Evolutionary conservation across 305 asterid species (phyloP), one percentile per base, ranked within the genome.

Genomic region (Salvia sclarea): DNA sequence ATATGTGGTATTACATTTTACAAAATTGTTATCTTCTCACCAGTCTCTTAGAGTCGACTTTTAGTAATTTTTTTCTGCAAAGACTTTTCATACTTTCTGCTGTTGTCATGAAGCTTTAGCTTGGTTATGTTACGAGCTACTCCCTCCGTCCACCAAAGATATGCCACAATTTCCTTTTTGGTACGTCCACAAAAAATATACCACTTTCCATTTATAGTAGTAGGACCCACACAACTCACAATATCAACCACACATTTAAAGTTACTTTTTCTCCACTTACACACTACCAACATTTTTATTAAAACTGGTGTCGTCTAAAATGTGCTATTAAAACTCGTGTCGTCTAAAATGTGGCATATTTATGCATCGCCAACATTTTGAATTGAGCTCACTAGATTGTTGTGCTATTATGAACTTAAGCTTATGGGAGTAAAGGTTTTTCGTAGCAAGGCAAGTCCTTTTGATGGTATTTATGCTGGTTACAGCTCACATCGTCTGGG

Each of bases 21-120:
- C 12, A 14, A 43, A 17, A 14, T 1, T 38, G 31, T 25, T 25
- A 21, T 43, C 16, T 48, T 66, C 17, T 33, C 60, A 2, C 16
- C 53, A 12, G 38, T 28, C 47, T 45, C 25, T 54, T 45, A 24
- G 24, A 13, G 28, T 31, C 24, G 35, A 22, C 16, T 14, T 9
- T 20, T 28, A 22, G 20, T 64, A 54, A 16, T 30, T 3, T 44
- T 44, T 22, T 38, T 37, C 18, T 30, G n/a, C 43, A 20, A 21
- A 21, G 48, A n/a, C 56, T 14, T n/a, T 47, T 64, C 65, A 7
- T 44, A 21, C 38, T 37, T 16, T 38, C 16, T 31, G 20, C 8
- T 20, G 2, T 64, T 55, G 53, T 28, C 65, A 58, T 72, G 6
- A 20, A 25, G 53, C 50, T 48, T 22, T 35, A 20, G 40, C 64